phyloP scores from a whole-genome alignment of 768 basidiomycete species.

The Tricholoma matsutake region DNA sequence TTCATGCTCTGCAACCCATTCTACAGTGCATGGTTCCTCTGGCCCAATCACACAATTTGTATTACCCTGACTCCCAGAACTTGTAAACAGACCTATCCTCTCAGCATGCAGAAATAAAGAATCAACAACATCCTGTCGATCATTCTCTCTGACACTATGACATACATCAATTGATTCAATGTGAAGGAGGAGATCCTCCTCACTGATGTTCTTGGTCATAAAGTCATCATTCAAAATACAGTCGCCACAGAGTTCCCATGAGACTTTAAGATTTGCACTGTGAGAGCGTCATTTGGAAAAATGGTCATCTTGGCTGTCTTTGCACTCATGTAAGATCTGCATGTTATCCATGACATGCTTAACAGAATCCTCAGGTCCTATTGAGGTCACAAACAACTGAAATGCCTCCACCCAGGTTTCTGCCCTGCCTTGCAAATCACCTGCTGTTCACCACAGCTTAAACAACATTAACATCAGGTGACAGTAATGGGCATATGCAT shows the following conservation, averaged over 20 bases:
- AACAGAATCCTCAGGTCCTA: too few species aligned
- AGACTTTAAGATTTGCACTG: slow-evolving; percentile 38
- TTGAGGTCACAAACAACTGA: not conserved
- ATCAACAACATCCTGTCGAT: too few species aligned
- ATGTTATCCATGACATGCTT: not conserved
- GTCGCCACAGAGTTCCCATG: slow-evolving; percentile 7
- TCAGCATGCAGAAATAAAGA: slow-evolving; percentile 35
- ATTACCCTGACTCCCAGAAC: too few species aligned
- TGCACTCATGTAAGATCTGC: not conserved
- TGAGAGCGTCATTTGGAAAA: too few species aligned
- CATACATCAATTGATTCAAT: slow-evolving; percentile 23
- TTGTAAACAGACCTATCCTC: slow-evolving; percentile 21
- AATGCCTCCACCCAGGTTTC: not conserved
- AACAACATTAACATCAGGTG: not conserved
- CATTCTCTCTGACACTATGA: too few species aligned
- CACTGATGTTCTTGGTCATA: slow-evolving; percentile 31
- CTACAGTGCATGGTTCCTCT: too few species aligned
- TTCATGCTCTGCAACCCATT: too few species aligned
- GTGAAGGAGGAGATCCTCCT: slow-evolving; percentile 34
- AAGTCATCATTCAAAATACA: slow-evolving; percentile 24
- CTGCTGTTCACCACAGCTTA: not conserved
- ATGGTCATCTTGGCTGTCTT: not conserved
- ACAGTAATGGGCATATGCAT: not conserved
- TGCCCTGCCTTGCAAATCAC: not conserved
- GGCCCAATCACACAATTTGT: too few species aligned